Evolutionary conservation across 2,329 filamentous ascomycete genomes (phyloP), one percentile per base, ranked within the genome.

Genomic region (Pseudogymnoascus sp.): DNA sequence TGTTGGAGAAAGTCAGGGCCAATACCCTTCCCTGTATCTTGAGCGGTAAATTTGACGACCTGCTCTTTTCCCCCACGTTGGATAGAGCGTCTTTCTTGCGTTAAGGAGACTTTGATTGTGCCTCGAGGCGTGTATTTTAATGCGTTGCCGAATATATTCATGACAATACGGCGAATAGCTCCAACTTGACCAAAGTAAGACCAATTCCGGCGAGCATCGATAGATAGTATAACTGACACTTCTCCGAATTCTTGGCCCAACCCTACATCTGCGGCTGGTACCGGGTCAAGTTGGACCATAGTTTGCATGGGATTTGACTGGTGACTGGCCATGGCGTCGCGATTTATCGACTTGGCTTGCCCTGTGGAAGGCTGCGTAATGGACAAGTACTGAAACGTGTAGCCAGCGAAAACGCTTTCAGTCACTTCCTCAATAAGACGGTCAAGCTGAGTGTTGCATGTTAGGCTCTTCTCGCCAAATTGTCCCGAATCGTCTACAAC

Each of bases 1-100:
- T 82, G 81, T 19, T 82, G 79, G 61, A 87, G 75, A 67, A 85
- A 89, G 22, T 87, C 82, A 37, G 82, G 78, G 0, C 81, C 83
- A 66, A 89, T 89, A 7, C 87, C 87, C 65, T 83, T 82, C 1
- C 87, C 87, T 0, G 89, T 92, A 70, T 95, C 91, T 66, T 85
- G 82, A 19, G 95, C 88, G 33, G 89, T 85, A 65, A 95, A 89
- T 2, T 79, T 79, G 38, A 85, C 72, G 33, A 75, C 75, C 1
- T 84, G 75, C 2, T 75, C 76, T 38, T 85, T 79, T 43, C 82
- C 82, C 4, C 2, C 56, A 0, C 33, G 35, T 11, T 33, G 38
- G 38, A 4, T 41, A 41, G 38, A 41, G 38, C 38, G 38, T 41
- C 38, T 41, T 19, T 41, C 38, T 22, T 41, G 38, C 38, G 38